A percentile compares a stretch with the other conserved stretches of the same genome.
Evolutionary conservation across 2,329 filamentous ascomycete genomes (phyloP).

Genomic region (Bertia moriformis): DNA sequence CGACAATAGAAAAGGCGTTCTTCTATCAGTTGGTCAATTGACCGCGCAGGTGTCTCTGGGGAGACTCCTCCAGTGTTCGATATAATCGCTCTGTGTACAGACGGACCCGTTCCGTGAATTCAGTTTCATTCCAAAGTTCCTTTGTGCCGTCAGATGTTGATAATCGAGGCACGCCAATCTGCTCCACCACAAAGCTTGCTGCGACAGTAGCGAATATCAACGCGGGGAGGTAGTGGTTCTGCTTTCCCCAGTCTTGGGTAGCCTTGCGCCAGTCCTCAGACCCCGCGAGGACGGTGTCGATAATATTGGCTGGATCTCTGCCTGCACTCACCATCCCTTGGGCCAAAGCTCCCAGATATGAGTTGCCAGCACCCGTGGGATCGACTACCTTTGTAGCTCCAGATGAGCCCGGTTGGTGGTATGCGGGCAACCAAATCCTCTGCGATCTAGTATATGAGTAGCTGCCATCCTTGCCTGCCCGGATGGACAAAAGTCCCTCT

Average conservation of each 20-base stretch:
- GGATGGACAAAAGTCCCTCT: not conserved
- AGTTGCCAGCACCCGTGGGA: slow-evolving; percentile 1
- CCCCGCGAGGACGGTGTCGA: not conserved
- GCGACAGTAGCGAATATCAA: slow-evolving; percentile 67
- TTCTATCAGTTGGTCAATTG: not conserved
- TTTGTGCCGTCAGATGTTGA: not conserved
- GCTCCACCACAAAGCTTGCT: slow-evolving; percentile 87
- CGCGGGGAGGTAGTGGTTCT: slow-evolving; percentile 15
- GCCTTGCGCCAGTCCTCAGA: not conserved
- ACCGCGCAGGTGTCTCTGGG: not conserved
- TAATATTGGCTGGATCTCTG: not conserved
- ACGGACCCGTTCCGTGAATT: slow-evolving; percentile 1
- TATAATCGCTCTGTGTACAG: slow-evolving; percentile 1
- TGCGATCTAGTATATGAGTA: not conserved
- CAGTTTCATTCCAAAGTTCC: slow-evolving; percentile 1
- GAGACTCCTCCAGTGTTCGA: not conserved
- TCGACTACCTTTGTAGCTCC: not conserved
- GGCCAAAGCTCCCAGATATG: slow-evolving; percentile 27
- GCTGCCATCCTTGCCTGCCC: slow-evolving; percentile 1
- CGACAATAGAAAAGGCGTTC: slow-evolving; percentile 1
- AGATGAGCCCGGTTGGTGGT: not conserved
- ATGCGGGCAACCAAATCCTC: not conserved
- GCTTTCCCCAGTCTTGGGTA: not conserved
- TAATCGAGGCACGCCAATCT: slow-evolving; percentile 61
- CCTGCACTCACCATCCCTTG: slow-evolving; percentile 39